These are phyloP conservation scores for Thelonectria blattea DNA, from an alignment of 2,329 filamentous ascomycete species.

Conservation along the genomic window DNA sequence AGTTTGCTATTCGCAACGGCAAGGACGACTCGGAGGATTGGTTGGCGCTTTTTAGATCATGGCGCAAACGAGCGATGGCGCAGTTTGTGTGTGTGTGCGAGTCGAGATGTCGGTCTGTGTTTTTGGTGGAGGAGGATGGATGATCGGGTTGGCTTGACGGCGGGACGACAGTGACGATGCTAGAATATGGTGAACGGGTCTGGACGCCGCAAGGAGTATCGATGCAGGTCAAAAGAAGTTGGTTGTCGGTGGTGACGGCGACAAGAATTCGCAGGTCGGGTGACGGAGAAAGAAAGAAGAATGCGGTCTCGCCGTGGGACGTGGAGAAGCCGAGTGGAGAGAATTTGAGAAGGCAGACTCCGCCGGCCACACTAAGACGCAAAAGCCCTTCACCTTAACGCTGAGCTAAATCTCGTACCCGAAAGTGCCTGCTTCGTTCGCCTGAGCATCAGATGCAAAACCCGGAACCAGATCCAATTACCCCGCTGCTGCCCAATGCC, in stretches of 20 bases:
- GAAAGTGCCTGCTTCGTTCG: not conserved
- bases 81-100: not conserved
- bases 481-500: not conserved
- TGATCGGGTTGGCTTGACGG: not conserved
- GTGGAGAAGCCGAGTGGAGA: conserved; percentile 24
- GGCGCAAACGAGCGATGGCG: conserved; percentile 17
- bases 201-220: not conserved
- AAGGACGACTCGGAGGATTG: conserved; percentile 11
- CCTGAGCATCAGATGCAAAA: not conserved
- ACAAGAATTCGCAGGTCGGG: not conserved
- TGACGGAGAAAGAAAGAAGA: conserved; percentile 11
- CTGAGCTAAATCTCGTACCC: conserved; percentile 14
- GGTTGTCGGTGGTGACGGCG: too few species aligned
- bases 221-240: not conserved
- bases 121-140: not conserved
- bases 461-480: not conserved
- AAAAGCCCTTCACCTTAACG: conserved; percentile 17
- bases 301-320: conserved; percentile 16
- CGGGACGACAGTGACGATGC: not conserved
- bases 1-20: conserved; percentile 26
- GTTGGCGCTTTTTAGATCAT: conserved; percentile 18
- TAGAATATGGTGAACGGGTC: not conserved
- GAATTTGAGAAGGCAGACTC: conserved; percentile 18
- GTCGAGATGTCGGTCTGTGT: not conserved
- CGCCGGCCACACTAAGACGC: conserved; percentile 9